Percentiles rank a stretch among this genome's conserved stretches.
Evolutionary conservation across 768 basidiomycete species (phyloP).

Genomic region (Boletus vermiculosoides): DNA sequence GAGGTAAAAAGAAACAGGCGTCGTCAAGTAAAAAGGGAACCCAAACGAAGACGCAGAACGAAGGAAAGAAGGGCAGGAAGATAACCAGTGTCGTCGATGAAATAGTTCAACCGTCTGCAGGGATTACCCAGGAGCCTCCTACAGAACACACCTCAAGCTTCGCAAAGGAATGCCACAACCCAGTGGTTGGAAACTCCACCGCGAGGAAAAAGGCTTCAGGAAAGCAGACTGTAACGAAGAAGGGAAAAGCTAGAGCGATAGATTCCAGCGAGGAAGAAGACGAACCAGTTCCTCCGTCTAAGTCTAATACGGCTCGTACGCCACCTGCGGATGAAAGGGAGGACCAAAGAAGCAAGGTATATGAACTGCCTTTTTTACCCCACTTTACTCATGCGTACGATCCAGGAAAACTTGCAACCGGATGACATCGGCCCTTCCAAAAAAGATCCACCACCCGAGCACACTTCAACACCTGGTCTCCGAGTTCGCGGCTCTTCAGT

Average conservation of each 20-base stretch:
- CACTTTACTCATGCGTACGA: neutral
- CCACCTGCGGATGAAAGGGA: conserved; percentile 4
- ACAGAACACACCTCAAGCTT: conserved; percentile 1
- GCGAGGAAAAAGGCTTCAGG: conserved; percentile 22
- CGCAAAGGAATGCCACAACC: neutral
- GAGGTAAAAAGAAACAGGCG: conserved; percentile 13
- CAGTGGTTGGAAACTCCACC: neutral
- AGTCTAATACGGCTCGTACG: neutral
- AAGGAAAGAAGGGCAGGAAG: conserved; percentile 31
- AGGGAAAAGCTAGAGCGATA: conserved; percentile 30
- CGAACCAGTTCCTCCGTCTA: conserved; percentile 1
- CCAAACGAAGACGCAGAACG: conserved; percentile 18
- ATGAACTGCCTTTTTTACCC: neutral
- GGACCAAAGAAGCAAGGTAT: conserved; percentile 18
- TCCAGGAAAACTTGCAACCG: conserved; percentile 15
- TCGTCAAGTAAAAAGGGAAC: conserved; percentile 22
- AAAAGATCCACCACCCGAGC: conserved; percentile 5
- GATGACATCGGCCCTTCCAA: conserved; percentile 2
- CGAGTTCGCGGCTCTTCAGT: conserved; percentile 39
- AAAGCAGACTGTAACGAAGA: conserved; percentile 17
- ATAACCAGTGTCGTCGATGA: conserved; percentile 5
- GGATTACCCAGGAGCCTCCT: conserved; percentile 1
- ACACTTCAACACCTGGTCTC: conserved; percentile 7
- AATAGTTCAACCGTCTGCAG: conserved; percentile 3
- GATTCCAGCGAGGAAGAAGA: conserved; percentile 30